Percentiles rank a stretch among this genome's conserved stretches.
Conservation (phyloP, 2,329 filamentous ascomycete species). For the Pseudogymnoascus sp. region DNA sequence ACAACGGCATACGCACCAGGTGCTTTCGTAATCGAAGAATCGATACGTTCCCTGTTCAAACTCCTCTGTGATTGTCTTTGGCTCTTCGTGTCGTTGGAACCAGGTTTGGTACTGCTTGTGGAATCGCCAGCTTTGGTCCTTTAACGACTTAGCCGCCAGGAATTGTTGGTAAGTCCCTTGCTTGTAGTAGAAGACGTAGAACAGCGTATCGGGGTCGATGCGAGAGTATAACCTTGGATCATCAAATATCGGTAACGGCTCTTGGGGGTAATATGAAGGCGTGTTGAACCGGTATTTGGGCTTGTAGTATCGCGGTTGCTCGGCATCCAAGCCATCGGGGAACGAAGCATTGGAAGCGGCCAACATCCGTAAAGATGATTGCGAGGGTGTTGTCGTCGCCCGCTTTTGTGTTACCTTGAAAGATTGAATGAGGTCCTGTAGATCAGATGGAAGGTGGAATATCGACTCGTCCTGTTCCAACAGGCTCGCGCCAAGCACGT, state of each 20-base stretch:
- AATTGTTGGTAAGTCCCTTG: slow-evolving; percentile 95
- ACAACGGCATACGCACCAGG: slow-evolving; percentile 60
- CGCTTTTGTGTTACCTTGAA: slow-evolving; percentile 77
- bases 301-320: slow-evolving; percentile 74
- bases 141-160: slow-evolving; percentile 89
- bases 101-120: slow-evolving; percentile 99
- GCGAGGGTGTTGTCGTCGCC: slow-evolving; percentile 41
- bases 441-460: slow-evolving; percentile 80
- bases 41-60: slow-evolving; percentile 98
- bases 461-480: slow-evolving; percentile 63
- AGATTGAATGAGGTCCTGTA: slow-evolving; percentile 85
- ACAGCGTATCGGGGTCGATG: slow-evolving; percentile 91
- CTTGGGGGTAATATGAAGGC: slow-evolving; percentile 79
- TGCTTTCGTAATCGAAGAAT: slow-evolving; percentile 99
- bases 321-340: slow-evolving; percentile 67
- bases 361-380: slow-evolving; percentile 65
- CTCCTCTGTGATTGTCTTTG: slow-evolving; percentile 96
- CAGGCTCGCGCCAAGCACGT: not conserved
- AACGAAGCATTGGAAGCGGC: slow-evolving; percentile 63
- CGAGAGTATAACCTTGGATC: slow-evolving; percentile 79
- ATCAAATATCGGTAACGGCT: slow-evolving; percentile 85
- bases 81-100: slow-evolving; percentile 98
- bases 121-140: slow-evolving; percentile 97
- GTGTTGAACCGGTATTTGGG: slow-evolving; percentile 74
- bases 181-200: slow-evolving; percentile 99